A percentile compares a stretch with the other conserved stretches of the same genome.
Conservation (phyloP, 371 early-diverging fungal species). For the Lichtheimia ramosa region DNA sequence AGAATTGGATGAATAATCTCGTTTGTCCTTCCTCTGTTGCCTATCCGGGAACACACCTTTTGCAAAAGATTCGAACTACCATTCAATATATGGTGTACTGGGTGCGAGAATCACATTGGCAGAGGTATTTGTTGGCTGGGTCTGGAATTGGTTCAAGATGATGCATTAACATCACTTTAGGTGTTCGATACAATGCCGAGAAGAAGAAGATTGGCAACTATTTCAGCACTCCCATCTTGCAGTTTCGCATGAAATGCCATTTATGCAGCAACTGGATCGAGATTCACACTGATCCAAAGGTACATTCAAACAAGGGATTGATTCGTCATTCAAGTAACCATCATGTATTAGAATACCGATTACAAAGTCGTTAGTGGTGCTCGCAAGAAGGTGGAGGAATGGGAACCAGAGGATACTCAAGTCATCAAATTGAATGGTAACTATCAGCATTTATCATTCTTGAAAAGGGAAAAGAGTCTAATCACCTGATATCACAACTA, state of each 20-base stretch:
- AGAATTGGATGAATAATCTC: not conserved
- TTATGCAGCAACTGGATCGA: slow-evolving; percentile 86
- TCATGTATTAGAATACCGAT: slow-evolving; percentile 60
- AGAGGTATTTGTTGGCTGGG: slow-evolving; percentile 56
- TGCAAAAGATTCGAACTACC: slow-evolving; percentile 82
- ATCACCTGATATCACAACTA: not conserved
- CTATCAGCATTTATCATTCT: not conserved
- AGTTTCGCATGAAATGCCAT: slow-evolving; percentile 93
- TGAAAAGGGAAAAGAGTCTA: not conserved
- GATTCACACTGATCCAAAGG: slow-evolving; percentile 95
- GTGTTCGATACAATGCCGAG: slow-evolving; percentile 92
- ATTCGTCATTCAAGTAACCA: not conserved
- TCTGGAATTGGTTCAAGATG: too few species aligned
- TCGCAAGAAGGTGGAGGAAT: slow-evolving; percentile 72
- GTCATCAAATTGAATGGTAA: slow-evolving; percentile 57
- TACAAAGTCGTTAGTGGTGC: slow-evolving; percentile 84
- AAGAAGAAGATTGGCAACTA: slow-evolving; percentile 92
- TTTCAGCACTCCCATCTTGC: slow-evolving; percentile 83
- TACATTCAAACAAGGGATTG: slow-evolving; percentile 12
- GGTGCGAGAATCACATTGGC: slow-evolving; percentile 84
- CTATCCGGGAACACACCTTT: not conserved
- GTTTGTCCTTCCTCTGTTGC: not conserved
- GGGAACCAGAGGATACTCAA: slow-evolving; percentile 72
- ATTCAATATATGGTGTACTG: slow-evolving; percentile 88
- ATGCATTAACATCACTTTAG: slow-evolving; percentile 25